These are phyloP conservation scores for Pneumocystis wakefieldiae DNA, from an alignment of 1,139 yeast species.

Conservation along the genomic window DNA sequence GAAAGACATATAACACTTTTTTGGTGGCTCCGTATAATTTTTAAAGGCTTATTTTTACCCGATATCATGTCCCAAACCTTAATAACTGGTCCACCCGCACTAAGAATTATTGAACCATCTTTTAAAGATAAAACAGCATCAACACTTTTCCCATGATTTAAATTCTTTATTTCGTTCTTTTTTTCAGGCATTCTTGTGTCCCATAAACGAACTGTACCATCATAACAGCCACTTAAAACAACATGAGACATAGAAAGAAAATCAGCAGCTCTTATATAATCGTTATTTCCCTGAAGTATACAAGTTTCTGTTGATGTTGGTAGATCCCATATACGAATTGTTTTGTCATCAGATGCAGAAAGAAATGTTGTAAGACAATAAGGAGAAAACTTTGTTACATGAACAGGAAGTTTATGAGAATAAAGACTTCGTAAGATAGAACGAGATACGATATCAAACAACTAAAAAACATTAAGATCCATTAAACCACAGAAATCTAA, in stretches of 20 bases:
- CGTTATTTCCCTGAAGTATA: constrained; percentile 64
- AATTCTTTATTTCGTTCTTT: constrained; percentile 26
- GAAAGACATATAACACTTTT: constrained; percentile 74
- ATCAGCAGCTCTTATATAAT: constrained; percentile 71
- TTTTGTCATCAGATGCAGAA: constrained; percentile 84
- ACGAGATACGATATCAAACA: constrained; percentile 72
- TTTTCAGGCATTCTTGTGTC: constrained; percentile 49
- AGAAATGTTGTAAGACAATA: constrained; percentile 53
- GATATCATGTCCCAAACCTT: constrained; percentile 87
- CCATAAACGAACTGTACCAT: constrained; percentile 71
- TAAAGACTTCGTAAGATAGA: constrained; percentile 62
- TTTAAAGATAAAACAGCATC: constrained; percentile 60
- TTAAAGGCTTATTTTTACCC: constrained; percentile 27
- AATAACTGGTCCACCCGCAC: constrained; percentile 72
- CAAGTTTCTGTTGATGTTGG: constrained; percentile 55
- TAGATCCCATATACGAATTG: constrained; percentile 76
- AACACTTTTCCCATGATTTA: constrained; percentile 59
- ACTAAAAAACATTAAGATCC: constrained; percentile 15
- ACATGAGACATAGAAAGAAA: constrained; percentile 60
- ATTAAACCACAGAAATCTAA: background rate
- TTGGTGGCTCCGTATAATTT: constrained; percentile 65
- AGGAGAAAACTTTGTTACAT: constrained; percentile 86
- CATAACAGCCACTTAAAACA: constrained; percentile 88
- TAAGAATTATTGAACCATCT: constrained; percentile 64
- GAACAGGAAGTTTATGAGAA: constrained; percentile 79